These are phyloP conservation scores for Chlorella sp. DNA, from an alignment of 139 green algal species.

Conservation along the genomic window DNA sequence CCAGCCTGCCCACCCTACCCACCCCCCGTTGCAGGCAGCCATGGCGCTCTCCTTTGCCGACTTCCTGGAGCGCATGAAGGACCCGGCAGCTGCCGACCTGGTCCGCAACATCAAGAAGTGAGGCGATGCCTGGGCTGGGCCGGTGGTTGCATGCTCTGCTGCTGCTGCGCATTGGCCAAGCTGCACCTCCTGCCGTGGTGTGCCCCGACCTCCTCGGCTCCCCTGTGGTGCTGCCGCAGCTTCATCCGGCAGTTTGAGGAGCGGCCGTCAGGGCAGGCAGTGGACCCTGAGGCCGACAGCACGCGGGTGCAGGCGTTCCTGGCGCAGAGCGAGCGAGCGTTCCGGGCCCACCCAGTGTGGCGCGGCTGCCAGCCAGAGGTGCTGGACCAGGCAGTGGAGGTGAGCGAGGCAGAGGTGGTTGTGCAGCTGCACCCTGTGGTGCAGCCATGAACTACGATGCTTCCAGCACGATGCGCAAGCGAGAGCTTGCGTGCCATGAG, in stretches of 20 bases:
- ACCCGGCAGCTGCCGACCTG: slow-evolving; percentile 82
- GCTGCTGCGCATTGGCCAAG: too few relatives aligned
- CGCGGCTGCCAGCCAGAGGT: slow-evolving; percentile 60
- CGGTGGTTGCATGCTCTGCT: not conserved
- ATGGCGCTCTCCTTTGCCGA: slow-evolving; percentile 74
- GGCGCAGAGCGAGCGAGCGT: slow-evolving; percentile 74
- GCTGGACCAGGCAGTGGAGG: slow-evolving; percentile 82
- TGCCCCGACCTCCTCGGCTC: not conserved
- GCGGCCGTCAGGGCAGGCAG: not conserved
- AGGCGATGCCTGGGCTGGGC: not conserved
- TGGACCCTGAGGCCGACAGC: slow-evolving; percentile 51
- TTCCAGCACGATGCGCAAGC: not conserved
- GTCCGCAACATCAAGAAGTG: slow-evolving; percentile 88
- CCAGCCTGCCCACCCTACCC: too few relatives aligned
- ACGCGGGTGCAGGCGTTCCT: slow-evolving; percentile 80
- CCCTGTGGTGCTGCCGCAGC: slow-evolving; percentile 20
- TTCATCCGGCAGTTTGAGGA: slow-evolving; percentile 65
- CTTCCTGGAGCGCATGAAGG: slow-evolving; percentile 88
- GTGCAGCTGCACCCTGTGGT: not conserved
- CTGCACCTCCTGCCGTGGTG: too few relatives aligned
- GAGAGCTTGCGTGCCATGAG: not conserved
- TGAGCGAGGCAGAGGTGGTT: slow-evolving; percentile 24
- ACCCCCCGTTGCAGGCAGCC: not conserved
- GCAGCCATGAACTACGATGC: too few relatives aligned
- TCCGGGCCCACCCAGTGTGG: slow-evolving; percentile 89